phyloP scores from a whole-genome alignment of 2,329 filamentous ascomycete species.

The Corinectria fuckeliana region DNA sequence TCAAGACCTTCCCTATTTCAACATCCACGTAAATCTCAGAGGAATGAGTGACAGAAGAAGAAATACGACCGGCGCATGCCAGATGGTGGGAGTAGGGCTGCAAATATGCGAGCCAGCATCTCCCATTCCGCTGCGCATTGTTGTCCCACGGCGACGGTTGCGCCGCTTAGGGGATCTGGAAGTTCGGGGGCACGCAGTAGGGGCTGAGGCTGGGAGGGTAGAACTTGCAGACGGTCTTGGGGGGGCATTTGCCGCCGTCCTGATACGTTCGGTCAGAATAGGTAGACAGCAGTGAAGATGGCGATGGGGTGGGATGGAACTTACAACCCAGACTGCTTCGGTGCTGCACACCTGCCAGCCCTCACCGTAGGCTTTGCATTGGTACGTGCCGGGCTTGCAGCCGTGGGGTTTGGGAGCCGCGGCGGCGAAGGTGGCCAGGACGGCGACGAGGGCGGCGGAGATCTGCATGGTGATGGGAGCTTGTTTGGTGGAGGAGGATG shows the following conservation, averaged over 20 bases:
- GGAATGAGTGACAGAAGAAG: slow-evolving; percentile 13
- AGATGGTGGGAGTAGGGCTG: neutral
- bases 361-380: slow-evolving; percentile 34
- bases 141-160: neutral
- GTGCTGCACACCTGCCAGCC: slow-evolving; percentile 46
- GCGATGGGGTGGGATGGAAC: slow-evolving; percentile 16
- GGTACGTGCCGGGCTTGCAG: slow-evolving; percentile 46
- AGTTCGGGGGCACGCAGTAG: slow-evolving; percentile 47
- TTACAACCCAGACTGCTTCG: slow-evolving; percentile 42
- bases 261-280: slow-evolving; percentile 14
- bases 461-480: slow-evolving; percentile 43
- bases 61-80: neutral
- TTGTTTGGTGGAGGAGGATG: neutral
- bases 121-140: neutral
- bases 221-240: slow-evolving; percentile 47
- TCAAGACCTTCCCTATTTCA: neutral
- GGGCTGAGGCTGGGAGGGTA: slow-evolving; percentile 44
- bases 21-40: slow-evolving; percentile 4
- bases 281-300: neutral
- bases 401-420: slow-evolving; percentile 15
- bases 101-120: neutral
- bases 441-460: slow-evolving; percentile 28
- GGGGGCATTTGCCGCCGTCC: slow-evolving; percentile 45
- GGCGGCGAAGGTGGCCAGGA: slow-evolving; percentile 33
- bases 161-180: slow-evolving; percentile 35